Conservation (phyloP, 1,284 basidiomycete genomes). For the Bondarzewia mesenterica region DNA sequence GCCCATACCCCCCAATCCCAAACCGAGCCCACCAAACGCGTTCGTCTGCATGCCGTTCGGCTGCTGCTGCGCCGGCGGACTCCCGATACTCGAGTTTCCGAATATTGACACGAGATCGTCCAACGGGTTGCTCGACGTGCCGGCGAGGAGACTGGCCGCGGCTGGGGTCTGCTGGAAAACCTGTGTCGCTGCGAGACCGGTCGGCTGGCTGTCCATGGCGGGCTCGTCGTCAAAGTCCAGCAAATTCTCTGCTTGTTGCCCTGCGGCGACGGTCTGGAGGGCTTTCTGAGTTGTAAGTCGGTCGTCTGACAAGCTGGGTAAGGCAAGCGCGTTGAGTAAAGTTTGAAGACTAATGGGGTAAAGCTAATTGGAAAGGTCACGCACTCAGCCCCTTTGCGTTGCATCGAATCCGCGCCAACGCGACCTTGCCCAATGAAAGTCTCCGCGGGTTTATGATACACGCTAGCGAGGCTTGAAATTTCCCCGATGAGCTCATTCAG, state of each 20-base stretch:
- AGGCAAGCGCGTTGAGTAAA: background rate
- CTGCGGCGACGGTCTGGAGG: slow-evolving; percentile 80
- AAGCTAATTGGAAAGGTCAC: slow-evolving; percentile 7
- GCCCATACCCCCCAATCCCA: background rate
- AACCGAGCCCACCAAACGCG: slow-evolving; percentile 4
- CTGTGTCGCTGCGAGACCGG: slow-evolving; percentile 68
- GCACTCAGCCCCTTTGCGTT: slow-evolving; percentile 60
- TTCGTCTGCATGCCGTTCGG: slow-evolving; percentile 4
- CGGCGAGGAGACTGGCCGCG: slow-evolving; percentile 59
- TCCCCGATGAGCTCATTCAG: slow-evolving; percentile 90
- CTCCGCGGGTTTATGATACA: slow-evolving; percentile 93
- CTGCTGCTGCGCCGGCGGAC: slow-evolving; percentile 16
- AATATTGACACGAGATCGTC: slow-evolving; percentile 90
- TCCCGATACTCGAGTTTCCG: slow-evolving; percentile 38
- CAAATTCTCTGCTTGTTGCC: slow-evolving; percentile 91
- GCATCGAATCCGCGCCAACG: slow-evolving; percentile 78
- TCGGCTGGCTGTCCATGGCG: slow-evolving; percentile 50
- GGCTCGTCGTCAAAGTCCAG: slow-evolving; percentile 85
- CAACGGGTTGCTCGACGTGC: slow-evolving; percentile 77
- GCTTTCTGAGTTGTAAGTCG: slow-evolving; percentile 74
- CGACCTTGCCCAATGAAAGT: slow-evolving; percentile 85
- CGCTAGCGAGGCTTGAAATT: slow-evolving; percentile 81
- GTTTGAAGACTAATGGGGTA: slow-evolving; percentile 2
- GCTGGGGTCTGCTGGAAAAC: slow-evolving; percentile 63
- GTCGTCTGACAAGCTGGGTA: slow-evolving; percentile 45